Percentiles rank a stretch among this genome's conserved stretches.
phyloP scores from a whole-genome alignment of 2,329 filamentous ascomycete species.

The Monilinia fructicola region DNA sequence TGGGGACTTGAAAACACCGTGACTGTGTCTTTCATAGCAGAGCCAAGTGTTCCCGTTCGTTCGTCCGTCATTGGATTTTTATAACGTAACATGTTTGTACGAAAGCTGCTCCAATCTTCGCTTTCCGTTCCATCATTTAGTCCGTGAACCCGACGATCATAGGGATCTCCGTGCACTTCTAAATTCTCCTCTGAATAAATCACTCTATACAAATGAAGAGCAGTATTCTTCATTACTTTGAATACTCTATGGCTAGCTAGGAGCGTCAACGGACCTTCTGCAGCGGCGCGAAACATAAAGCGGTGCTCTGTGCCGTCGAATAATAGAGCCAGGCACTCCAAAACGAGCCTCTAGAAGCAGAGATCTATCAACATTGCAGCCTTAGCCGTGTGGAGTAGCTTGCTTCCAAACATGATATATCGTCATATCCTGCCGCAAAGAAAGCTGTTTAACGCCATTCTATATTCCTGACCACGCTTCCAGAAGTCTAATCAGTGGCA shows the following conservation, averaged over 20 bases:
- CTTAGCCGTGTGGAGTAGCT: not conserved
- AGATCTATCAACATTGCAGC: not conserved
- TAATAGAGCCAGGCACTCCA: not conserved
- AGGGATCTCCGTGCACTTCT: too few relatives aligned
- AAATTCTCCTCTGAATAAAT: too few relatives aligned
- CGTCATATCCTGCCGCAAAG: accelerated
- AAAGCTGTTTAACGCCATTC: not conserved
- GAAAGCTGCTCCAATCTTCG: too few relatives aligned
- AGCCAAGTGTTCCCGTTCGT: too few relatives aligned
- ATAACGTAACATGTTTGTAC: too few relatives aligned
- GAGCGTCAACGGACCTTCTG: not conserved
- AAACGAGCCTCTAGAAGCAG: not conserved
- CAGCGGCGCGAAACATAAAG: not conserved
- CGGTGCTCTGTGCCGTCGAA: not conserved
- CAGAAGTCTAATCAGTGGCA: not conserved
- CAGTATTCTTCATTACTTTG: not conserved
- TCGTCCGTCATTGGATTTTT: too few relatives aligned
- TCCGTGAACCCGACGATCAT: too few relatives aligned
- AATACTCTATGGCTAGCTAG: not conserved
- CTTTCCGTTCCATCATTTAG: too few relatives aligned
- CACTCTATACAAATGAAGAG: too few relatives aligned
- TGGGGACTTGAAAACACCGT: too few relatives aligned
- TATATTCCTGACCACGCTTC: not conserved
- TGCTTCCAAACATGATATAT: not conserved
- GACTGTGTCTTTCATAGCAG: too few relatives aligned